phyloP scores from a whole-genome alignment of 2,329 filamentous ascomycete species.

The Fusarium sp. region DNA sequence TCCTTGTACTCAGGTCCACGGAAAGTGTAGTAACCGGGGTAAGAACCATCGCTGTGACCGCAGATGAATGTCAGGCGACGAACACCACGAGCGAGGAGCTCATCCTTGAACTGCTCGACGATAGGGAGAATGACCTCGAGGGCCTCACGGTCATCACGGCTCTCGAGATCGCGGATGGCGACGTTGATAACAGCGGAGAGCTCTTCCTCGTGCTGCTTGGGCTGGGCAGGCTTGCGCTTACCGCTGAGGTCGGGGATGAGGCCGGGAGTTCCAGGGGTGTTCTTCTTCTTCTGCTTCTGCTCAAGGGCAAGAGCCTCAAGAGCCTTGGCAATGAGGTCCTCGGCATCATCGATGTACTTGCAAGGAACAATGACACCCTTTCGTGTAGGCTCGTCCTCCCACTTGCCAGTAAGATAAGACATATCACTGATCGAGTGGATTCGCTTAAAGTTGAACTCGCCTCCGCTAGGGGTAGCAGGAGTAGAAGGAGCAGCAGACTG shows the following conservation, averaged over 20 bases:
- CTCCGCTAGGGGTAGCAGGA: constrained; percentile 74
- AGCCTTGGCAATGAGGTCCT: constrained; percentile 84
- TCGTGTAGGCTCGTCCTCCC: constrained; percentile 78
- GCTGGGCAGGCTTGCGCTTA: constrained; percentile 66
- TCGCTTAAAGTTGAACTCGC: constrained; percentile 73
- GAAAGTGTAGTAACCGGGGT: constrained; percentile 98
- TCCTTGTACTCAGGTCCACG: constrained; percentile 88
- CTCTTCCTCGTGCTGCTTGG: constrained; percentile 63
- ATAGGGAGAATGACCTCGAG: constrained; percentile 77
- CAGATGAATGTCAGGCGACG: constrained; percentile 96
- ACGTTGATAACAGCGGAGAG: constrained; percentile 93
- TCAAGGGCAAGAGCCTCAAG: constrained; percentile 79
- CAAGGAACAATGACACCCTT: constrained; percentile 96
- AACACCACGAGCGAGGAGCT: constrained; percentile 81
- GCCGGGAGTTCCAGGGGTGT: constrained; percentile 58
- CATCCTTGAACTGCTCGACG: constrained; percentile 81
- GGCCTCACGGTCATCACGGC: constrained; percentile 81
- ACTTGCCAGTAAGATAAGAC: constrained; percentile 81
- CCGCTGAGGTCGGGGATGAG: constrained; percentile 76
- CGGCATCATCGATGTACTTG: constrained; percentile 91
- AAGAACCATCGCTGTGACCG: constrained; percentile 90
- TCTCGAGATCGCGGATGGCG: constrained; percentile 88
- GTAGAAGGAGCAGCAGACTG: constrained; percentile 84
- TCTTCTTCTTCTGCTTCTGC: constrained; percentile 64
- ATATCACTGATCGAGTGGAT: constrained; percentile 97